Evolutionary conservation across 306 rosid species (phyloP).

Genomic region (Cicer arietinum): DNA sequence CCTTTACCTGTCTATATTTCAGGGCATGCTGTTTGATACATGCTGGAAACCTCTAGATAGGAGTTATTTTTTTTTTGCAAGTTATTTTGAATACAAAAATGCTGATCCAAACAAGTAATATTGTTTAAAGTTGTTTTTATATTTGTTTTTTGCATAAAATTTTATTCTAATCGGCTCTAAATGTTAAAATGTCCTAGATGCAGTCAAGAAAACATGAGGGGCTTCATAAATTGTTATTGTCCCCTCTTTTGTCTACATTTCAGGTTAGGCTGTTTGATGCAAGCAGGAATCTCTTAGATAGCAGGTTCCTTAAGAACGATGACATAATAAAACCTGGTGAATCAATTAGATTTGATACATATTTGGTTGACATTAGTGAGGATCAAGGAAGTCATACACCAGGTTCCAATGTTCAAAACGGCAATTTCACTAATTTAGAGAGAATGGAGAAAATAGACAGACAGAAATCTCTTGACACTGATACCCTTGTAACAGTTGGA

Average conservation of each 20-base stretch:
- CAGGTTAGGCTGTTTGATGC: slow-evolving; percentile 75
- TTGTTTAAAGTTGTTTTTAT: background rate
- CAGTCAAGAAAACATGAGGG: slow-evolving; percentile 25
- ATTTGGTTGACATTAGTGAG: slow-evolving; percentile 79
- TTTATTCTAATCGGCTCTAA: slow-evolving; percentile 14
- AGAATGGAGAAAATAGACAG: slow-evolving; percentile 47
- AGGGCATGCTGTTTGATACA: slow-evolving; percentile 68
- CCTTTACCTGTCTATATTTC: slow-evolving; percentile 41
- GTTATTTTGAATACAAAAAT: slow-evolving; percentile 17
- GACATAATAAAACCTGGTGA: slow-evolving; percentile 67
- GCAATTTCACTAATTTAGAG: slow-evolving; percentile 37
- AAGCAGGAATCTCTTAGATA: slow-evolving; percentile 60
- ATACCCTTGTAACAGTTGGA: slow-evolving; percentile 41
- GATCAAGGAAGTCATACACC: slow-evolving; percentile 54
- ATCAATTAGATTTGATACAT: slow-evolving; percentile 64
- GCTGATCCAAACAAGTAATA: background rate
- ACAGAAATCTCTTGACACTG: slow-evolving; percentile 43
- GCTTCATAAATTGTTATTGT: slow-evolving; percentile 28
- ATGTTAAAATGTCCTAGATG: slow-evolving; percentile 22
- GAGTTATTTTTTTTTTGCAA: slow-evolving; percentile 40
- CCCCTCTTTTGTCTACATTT: slow-evolving; percentile 39
- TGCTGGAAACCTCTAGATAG: slow-evolving; percentile 60
- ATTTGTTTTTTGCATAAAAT: background rate
- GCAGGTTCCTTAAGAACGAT: slow-evolving; percentile 74
- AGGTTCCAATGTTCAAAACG: slow-evolving; percentile 47